Evolutionary conservation across 2,329 filamentous ascomycete species (phyloP).

Genomic region (Fonsecaea nubica): DNA sequence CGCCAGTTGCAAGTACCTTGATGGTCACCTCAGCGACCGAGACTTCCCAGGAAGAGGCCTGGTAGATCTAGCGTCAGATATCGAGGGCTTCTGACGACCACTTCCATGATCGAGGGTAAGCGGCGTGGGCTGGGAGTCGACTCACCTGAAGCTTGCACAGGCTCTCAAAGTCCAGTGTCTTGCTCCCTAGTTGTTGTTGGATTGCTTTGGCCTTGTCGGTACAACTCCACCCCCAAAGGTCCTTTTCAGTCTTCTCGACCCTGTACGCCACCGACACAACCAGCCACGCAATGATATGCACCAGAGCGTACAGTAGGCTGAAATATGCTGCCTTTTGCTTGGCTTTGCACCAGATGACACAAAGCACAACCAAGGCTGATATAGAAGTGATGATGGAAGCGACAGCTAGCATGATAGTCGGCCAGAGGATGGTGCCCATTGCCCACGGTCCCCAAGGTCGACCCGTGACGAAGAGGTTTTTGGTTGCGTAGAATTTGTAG

Average conservation of each 20-base stretch:
- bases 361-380: slow-evolving; percentile 1
- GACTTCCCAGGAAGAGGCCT: slow-evolving; percentile 14
- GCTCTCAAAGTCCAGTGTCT: slow-evolving; percentile 15
- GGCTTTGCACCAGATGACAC: slow-evolving; percentile 12
- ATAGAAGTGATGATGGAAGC: slow-evolving; percentile 22
- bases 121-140: not conserved
- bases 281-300: slow-evolving; percentile 21
- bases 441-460: slow-evolving; percentile 28
- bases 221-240: slow-evolving; percentile 34
- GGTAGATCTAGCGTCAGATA: slow-evolving; percentile 8
- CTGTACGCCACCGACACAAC: slow-evolving; percentile 22
- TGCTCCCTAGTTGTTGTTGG: slow-evolving; percentile 22
- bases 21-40: slow-evolving; percentile 5
- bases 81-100: not conserved
- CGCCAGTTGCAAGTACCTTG: slow-evolving; percentile 4
- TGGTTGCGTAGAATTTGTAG: slow-evolving; percentile 29
- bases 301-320: slow-evolving; percentile 11
- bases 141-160: slow-evolving; percentile 28
- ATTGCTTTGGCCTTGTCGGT: slow-evolving; percentile 20
- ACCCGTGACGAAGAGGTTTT: slow-evolving; percentile 7
- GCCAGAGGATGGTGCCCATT: slow-evolving; percentile 20
- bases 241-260: slow-evolving; percentile 21
- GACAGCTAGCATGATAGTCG: slow-evolving; percentile 25
- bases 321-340: slow-evolving; percentile 12
- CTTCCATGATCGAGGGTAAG: not conserved